A percentile compares a stretch with the other conserved stretches of the same genome.
Evolutionary conservation across 352 stramenopile genomes (phyloP).

Genomic region (Pilasporangium apinafurcum): DNA sequence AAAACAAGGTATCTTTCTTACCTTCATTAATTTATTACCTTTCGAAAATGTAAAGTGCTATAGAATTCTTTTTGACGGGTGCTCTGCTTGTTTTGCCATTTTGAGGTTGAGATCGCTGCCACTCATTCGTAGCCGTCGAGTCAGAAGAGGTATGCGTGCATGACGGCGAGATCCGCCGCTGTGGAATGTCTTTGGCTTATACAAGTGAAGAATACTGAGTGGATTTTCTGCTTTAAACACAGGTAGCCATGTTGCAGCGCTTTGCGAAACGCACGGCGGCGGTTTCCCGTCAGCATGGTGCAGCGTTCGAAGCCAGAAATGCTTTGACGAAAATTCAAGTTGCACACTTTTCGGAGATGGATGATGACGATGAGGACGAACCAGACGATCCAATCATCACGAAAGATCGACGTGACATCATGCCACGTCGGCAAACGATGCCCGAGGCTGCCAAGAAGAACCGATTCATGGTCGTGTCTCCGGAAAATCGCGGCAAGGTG

Average conservation of each 20-base stretch:
- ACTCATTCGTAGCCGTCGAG: no score
- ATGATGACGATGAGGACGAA: conserved; percentile 66
- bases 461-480: conserved; percentile 64
- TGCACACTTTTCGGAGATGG: conserved; percentile 44
- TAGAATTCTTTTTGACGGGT: no score
- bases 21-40: no score
- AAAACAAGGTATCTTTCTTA: no score
- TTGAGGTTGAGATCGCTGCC: no score
- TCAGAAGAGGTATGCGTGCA: no score
- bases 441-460: conserved; percentile 68
- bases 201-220: no score
- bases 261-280: conserved; percentile 36
- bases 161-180: no score
- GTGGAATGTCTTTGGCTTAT: no score
- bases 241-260: conserved; percentile 50
- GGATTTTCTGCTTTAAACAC: no score
- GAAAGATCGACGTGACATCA: conserved; percentile 49
- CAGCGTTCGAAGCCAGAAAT: conserved; percentile 1
- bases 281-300: conserved; percentile 18
- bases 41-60: no score
- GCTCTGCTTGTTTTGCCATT: no score
- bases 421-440: conserved; percentile 65
- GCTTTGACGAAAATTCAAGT: conserved; percentile 22
- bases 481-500: conserved; percentile 72
- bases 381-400: conserved; percentile 61